A percentile compares a stretch with the other conserved stretches of the same genome.
Evolutionary conservation across 2,329 filamentous ascomycete species (phyloP).

Genomic region (Pezicula radicicola): DNA sequence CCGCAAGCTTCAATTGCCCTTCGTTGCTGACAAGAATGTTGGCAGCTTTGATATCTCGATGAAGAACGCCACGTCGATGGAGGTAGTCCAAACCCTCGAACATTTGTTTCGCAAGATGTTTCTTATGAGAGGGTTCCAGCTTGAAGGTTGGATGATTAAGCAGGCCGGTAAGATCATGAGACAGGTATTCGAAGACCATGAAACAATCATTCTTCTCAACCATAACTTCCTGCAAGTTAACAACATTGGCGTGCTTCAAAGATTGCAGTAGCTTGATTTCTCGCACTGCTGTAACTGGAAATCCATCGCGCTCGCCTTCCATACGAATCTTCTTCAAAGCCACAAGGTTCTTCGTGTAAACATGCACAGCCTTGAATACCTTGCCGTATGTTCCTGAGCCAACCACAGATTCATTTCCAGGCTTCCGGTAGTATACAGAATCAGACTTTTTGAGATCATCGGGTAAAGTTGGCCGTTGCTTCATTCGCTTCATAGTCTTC

Average conservation of each 20-base stretch:
- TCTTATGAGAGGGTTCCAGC: conserved; percentile 81
- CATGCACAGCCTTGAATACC: conserved; percentile 89
- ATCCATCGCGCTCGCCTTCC: conserved; percentile 89
- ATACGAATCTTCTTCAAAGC: conserved; percentile 90
- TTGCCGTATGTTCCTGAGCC: conserved; percentile 95
- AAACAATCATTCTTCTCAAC: conserved; percentile 98
- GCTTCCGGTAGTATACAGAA: conserved; percentile 92
- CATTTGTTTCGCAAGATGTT: conserved; percentile 87
- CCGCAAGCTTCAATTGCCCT: conserved; percentile 86
- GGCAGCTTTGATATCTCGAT: conserved; percentile 96
- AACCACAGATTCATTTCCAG: conserved; percentile 95
- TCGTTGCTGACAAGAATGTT: conserved; percentile 93
- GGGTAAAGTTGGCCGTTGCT: conserved; percentile 67
- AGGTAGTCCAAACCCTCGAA: conserved; percentile 94
- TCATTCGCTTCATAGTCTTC: conserved; percentile 67
- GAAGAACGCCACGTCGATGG: conserved; percentile 87
- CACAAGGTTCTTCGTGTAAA: conserved; percentile 82
- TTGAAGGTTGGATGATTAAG: conserved; percentile 93
- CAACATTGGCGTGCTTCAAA: conserved; percentile 77
- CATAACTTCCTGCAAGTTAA: conserved; percentile 88
- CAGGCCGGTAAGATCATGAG: conserved; percentile 91
- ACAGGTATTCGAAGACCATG: conserved; percentile 99
- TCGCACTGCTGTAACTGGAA: conserved; percentile 85
- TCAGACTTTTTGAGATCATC: conserved; percentile 74
- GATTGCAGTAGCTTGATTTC: conserved; percentile 93